A percentile compares a stretch with the other conserved stretches of the same genome.
phyloP scores from a whole-genome alignment of 768 basidiomycete species.

The Lactarius quietus region DNA sequence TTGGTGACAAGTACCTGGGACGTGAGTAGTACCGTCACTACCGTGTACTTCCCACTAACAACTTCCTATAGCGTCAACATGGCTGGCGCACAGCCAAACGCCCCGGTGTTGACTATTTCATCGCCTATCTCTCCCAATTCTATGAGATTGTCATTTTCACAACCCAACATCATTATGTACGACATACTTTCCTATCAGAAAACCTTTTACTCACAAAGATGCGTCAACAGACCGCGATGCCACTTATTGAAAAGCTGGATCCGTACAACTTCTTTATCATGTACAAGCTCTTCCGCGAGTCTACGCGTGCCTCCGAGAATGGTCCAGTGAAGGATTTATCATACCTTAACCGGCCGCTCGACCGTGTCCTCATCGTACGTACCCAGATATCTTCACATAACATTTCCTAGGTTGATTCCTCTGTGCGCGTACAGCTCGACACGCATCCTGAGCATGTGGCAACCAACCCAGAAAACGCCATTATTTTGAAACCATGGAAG shows the following conservation, averaged over 20 bases:
- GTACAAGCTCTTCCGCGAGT: conserved; percentile 90
- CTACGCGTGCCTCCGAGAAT: conserved; percentile 79
- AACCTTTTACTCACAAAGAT: neutral
- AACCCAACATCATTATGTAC: conserved; percentile 80
- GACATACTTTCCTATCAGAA: conserved; percentile 30
- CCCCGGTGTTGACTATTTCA: conserved; percentile 97
- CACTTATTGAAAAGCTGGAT: conserved; percentile 91
- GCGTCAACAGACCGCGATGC: conserved; percentile 69
- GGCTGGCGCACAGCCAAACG: conserved; percentile 98
- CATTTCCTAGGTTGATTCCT: conserved; percentile 52
- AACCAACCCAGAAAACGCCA: conserved; percentile 85
- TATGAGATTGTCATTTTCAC: conserved; percentile 98
- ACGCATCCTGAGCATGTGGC: conserved; percentile 73
- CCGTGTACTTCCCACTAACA: neutral
- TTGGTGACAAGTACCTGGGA: conserved; percentile 93
- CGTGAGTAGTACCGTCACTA: conserved; percentile 50
- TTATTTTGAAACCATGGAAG: conserved; percentile 82
- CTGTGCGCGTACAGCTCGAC: conserved; percentile 82
- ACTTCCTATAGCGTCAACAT: conserved; percentile 62
- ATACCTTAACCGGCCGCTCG: conserved; percentile 72
- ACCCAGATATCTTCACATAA: neutral
- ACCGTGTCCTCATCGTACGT: conserved; percentile 20
- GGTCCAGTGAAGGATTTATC: conserved; percentile 92
- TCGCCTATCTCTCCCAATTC: conserved; percentile 95
- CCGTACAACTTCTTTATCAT: conserved; percentile 86